Conservation (phyloP, 1,284 basidiomycete species). For the Tremellales sp. region DNA sequence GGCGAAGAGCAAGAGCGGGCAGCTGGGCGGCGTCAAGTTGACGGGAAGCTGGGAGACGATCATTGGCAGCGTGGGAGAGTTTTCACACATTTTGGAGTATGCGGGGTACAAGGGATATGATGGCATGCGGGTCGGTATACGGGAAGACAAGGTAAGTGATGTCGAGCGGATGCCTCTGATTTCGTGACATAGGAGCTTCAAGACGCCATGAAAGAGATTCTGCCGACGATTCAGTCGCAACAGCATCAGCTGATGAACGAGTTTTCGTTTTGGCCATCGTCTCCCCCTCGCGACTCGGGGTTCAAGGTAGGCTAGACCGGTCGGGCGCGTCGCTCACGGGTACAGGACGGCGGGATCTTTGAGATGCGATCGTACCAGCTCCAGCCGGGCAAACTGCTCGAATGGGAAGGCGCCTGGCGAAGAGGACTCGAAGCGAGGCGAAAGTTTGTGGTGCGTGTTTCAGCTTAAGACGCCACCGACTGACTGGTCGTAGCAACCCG, state of each 20-base stretch:
- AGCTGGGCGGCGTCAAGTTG: constrained; percentile 70
- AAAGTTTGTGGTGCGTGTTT: constrained; percentile 59
- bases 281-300: constrained; percentile 65
- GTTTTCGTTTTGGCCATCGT: constrained; percentile 88
- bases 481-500: constrained; percentile 55
- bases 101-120: constrained; percentile 84
- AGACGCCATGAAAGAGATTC: constrained; percentile 56
- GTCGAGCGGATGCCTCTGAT: neutral
- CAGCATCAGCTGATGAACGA: constrained; percentile 79
- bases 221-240: constrained; percentile 67
- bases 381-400: constrained; percentile 74
- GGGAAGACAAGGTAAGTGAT: constrained; percentile 30
- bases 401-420: constrained; percentile 91
- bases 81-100: constrained; percentile 78
- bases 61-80: constrained; percentile 73
- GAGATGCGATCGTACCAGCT: constrained; percentile 76
- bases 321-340: too few species aligned
- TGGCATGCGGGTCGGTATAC: constrained; percentile 34
- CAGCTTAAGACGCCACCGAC: neutral
- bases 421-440: constrained; percentile 81
- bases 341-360: constrained; percentile 76
- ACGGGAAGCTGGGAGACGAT: constrained; percentile 85
- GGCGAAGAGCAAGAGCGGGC: constrained; percentile 54
- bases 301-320: too few species aligned
- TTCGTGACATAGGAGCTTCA: neutral